Base-by-base conservation (phyloP, 2,329 filamentous ascomycete species). In the Curvularia sp. region DNA sequence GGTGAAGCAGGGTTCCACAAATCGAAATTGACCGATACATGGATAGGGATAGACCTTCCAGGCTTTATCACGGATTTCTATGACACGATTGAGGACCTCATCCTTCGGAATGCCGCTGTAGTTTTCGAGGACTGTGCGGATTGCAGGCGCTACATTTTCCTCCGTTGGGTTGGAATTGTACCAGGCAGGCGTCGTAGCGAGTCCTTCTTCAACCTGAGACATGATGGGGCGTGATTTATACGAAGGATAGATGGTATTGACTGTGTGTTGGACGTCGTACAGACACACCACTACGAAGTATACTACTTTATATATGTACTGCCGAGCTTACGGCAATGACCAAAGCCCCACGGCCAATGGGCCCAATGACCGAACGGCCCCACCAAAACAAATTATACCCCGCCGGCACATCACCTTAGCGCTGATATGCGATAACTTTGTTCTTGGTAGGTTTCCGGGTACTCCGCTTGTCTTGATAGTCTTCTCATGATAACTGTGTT, bases 91-190 rank as follows among this genome's bases (percentile, higher is more conserved):
- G 3, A 70, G 57, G 8, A 79, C 65, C 30, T 75, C 49, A 15
- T 73, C 69, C 1, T 68, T 53, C 6, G 72, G 68, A 22, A 79
- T 73, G 26, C 66, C 64, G 62, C 75, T 76, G 63, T 78, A 79
- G 7, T 57, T 69, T 58, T 78, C 72, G 5, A 79, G 62, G 15
- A 79, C 58, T 18, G 68, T 49, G n/a, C 69, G 67, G 5, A 74
- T 71, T n/a, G 58, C 62, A 1, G 66, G 56, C 7, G 64, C 63
- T 24, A 78, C 50, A 41, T 66, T 53, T 18, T 54, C 57, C 12
- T 74, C 62, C 3, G 65, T 57, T 2, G 70, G 65, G 28, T 65
- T 60, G 13, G 69, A 55, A 38, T 66, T 60, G 57, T 70, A 78
- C 72, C 68, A 77, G n/a, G 50, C 50, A 12, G 63, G 58, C 4